phyloP scores from a whole-genome alignment of 331 rosid genomes.

The Erythrophleum ivorense region DNA sequence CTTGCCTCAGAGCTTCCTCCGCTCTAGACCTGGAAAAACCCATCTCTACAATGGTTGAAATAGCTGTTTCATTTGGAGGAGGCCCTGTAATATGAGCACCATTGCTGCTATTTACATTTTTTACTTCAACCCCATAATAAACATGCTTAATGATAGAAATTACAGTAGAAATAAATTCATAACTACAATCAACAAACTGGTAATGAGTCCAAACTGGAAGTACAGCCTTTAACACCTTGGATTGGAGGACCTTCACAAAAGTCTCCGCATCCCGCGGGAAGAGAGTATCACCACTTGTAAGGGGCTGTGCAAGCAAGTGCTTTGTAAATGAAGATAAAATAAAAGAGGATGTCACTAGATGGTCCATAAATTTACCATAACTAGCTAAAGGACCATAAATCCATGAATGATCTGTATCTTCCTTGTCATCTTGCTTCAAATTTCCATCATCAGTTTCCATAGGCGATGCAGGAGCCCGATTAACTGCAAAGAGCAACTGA shows the following conservation, averaged over 20 bases:
- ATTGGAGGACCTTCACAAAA: constrained; percentile 94
- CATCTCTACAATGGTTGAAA: constrained; percentile 97
- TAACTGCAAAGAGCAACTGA: constrained; percentile 83
- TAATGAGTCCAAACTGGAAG: constrained; percentile 98
- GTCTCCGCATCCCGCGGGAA: constrained; percentile 94
- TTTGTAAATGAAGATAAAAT: constrained; percentile 86
- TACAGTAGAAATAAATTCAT: constrained; percentile 79
- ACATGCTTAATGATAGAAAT: constrained; percentile 86
- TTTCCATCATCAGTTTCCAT: constrained; percentile 94
- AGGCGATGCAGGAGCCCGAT: constrained; percentile 85
- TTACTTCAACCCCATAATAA: constrained; percentile 93
- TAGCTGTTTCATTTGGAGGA: constrained; percentile 87
- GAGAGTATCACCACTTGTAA: constrained; percentile 63
- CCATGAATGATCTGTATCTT: constrained; percentile 84
- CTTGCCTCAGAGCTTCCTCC: constrained; percentile 94
- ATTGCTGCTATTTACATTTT: constrained; percentile 64
- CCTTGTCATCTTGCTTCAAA: constrained; percentile 75
- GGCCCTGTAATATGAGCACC: constrained; percentile 82
- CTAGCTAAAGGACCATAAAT: constrained; percentile 90
- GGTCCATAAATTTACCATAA: constrained; percentile 96
- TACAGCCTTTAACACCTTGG: constrained; percentile 90
- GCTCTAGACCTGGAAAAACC: constrained; percentile 96
- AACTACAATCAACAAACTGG: constrained; percentile 87
- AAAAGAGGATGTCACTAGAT: constrained; percentile 90
- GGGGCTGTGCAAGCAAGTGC: constrained; percentile 88